A percentile compares a stretch with the other conserved stretches of the same genome.
Evolutionary conservation across 2,329 filamentous ascomycete genomes (phyloP).

Genomic region (Stachybotrys chartarum): DNA sequence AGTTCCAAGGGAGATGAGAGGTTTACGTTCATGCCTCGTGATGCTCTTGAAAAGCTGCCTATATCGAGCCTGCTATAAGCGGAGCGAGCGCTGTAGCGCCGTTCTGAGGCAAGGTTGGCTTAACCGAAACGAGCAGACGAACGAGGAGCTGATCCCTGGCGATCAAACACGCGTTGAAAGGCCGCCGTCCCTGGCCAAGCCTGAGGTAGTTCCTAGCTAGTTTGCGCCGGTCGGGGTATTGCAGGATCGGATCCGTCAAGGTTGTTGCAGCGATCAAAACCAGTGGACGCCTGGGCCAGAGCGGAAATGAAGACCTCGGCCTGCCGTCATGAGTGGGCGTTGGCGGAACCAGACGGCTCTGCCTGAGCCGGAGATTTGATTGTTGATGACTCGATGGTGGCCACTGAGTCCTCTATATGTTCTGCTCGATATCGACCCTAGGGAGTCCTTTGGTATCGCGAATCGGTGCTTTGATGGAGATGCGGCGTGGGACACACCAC

Average conservation of each 20-base stretch:
- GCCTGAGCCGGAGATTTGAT: too few species aligned
- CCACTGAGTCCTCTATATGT: too few species aligned
- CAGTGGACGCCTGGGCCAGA: neutral
- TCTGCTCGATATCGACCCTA: too few species aligned
- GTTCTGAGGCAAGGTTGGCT: neutral
- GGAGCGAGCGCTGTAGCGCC: neutral
- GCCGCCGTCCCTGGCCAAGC: neutral
- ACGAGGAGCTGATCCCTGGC: neutral
- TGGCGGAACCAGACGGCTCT: too few species aligned
- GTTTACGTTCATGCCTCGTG: too few species aligned
- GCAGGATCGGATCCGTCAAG: neutral
- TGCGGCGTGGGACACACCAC: neutral
- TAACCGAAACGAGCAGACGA: neutral
- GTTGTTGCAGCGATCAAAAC: neutral
- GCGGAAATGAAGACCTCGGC: too few species aligned
- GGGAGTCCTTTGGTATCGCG: too few species aligned
- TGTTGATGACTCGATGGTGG: too few species aligned
- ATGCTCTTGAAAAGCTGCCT: too few species aligned
- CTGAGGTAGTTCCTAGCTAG: neutral
- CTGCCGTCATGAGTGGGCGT: too few species aligned
- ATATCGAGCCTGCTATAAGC: neutral
- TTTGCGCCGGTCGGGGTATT: neutral
- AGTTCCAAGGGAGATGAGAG: too few species aligned
- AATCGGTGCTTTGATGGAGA: too few species aligned
- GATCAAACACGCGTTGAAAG: neutral